Base-by-base conservation (phyloP, 2,329 filamentous ascomycete species). In the Apiospora sp. region DNA sequence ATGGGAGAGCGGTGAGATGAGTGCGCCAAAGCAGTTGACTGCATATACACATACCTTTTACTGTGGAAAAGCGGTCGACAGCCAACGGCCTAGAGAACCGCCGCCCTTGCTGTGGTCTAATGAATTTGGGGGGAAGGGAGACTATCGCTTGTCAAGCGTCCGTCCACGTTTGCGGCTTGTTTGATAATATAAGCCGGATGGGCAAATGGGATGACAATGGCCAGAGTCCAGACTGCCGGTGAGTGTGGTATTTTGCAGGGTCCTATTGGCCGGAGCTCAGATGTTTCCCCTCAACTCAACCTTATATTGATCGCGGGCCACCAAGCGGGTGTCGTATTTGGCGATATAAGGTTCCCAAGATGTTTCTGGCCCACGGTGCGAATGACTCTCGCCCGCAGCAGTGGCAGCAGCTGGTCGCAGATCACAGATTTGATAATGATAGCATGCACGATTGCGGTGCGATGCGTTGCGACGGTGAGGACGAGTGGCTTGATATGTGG, bases 231-330 rank as follows among this genome's bases (percentile, higher is more conserved):
- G 58, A 64, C 49, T 51, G 49, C 49, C 49, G 49, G 46, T 49
- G 49, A 51, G n/a, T 4, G 37, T 41, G 37, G 37, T 41, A 41
- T 41, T 41, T 8, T 37, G 37, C 10, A 8, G 37, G 6, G 37
- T 8, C 19, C 19, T 64, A 64, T 64, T 64, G 34, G 58, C 8
- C 34, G 58, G 3, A 64, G 34, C 58, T 64, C 19, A 64, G 30
- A 61, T 61, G 30, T 61, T 61, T 61, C 54, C 54, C 54, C 54
- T 37, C 54, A 41, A 64, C 49, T 24, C 49, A 41, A 64, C 58
- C 58, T 64, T 41, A 24, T 41, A 24, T 24, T 41, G 58, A 22
- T 64, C 58, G 34, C 41, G 34, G 58, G 30, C 12, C 12, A 61
- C 54, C 14, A 10, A 34, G 51, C 51, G 51, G 51, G 54, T 4